Percentiles rank a stretch among this genome's conserved stretches.
Conservation (phyloP, 352 stramenopile genomes). For the Phytophthora pseudosyringae region DNA sequence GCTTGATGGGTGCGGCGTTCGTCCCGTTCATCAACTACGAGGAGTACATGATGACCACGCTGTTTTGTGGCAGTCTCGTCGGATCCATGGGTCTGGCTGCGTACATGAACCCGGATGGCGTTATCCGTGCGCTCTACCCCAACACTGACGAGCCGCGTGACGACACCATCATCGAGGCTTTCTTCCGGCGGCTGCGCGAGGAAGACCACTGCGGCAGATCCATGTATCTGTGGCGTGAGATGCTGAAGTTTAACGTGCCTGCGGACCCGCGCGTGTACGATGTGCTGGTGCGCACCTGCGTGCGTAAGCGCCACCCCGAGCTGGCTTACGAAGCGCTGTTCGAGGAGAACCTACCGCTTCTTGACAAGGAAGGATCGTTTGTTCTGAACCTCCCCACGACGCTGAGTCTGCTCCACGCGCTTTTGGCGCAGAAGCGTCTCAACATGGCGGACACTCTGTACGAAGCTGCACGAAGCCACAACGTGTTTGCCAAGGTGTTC, state of each 20-base stretch:
- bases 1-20: conserved; percentile 56
- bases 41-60: conserved; percentile 72
- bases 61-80: conserved; percentile 78
- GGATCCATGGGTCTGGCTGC: conserved; percentile 83
- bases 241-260: conserved; percentile 74
- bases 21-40: conserved; percentile 80
- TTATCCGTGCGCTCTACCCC: conserved; percentile 80
- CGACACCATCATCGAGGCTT: conserved; percentile 77
- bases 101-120: conserved; percentile 87
- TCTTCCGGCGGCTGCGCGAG: conserved; percentile 84
- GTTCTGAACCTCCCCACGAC: conserved; percentile 65
- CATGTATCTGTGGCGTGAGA: conserved; percentile 89
- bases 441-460: conserved; percentile 78
- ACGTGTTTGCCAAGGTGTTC: conserved; percentile 67
- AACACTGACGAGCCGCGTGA: conserved; percentile 75
- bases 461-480: conserved; percentile 50
- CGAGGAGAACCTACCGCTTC: conserved; percentile 60
- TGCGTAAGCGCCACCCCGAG: conserved; percentile 86
- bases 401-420: conserved; percentile 71
- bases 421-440: conserved; percentile 66
- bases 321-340: conserved; percentile 78
- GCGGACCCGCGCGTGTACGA: conserved; percentile 79
- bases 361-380: conserved; percentile 66
- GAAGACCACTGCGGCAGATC: conserved; percentile 84
- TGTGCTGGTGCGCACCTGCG: conserved; percentile 81